A percentile compares a stretch with the other conserved stretches of the same genome.
Conservation (phyloP, 2,329 filamentous ascomycete species). For the Aspergillus uvarum region DNA sequence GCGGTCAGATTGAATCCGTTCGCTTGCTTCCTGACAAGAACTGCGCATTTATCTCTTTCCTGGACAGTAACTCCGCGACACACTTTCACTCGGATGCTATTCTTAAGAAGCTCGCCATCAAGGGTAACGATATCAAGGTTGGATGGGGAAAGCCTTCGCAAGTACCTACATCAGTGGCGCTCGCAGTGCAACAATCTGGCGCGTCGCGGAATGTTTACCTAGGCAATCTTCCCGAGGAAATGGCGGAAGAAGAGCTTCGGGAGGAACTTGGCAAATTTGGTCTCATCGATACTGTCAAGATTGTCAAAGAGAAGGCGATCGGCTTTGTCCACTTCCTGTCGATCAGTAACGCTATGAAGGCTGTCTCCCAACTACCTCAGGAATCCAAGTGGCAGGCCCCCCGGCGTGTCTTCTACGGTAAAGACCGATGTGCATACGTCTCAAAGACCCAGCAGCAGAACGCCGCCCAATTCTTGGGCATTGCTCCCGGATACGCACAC, state of each 20-base stretch:
- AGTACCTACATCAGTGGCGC: constrained; percentile 93
- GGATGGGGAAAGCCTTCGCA: constrained; percentile 99
- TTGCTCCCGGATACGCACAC: constrained; percentile 93
- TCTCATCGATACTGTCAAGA: constrained; percentile 94
- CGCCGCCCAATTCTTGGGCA: constrained; percentile 94
- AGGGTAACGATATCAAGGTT: constrained; percentile 98
- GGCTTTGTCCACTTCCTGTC: constrained; percentile 97
- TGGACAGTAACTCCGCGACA: constrained; percentile 94
- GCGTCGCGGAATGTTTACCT: constrained; percentile 97
- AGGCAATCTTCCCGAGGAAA: constrained; percentile 87
- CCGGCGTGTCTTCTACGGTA: constrained; percentile 95
- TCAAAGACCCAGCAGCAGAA: constrained; percentile 99
- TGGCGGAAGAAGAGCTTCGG: constrained; percentile 85
- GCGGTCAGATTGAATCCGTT: constrained; percentile 98
- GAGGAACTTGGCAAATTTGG: constrained; percentile 97
- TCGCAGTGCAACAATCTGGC: constrained; percentile 95
- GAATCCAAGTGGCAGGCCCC: constrained; percentile 96
- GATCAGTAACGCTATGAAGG: constrained; percentile 97
- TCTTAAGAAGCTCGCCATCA: constrained; percentile 98
- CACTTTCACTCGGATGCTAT: constrained; percentile 99
- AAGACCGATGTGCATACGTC: constrained; percentile 96
- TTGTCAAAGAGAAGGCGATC: constrained; percentile 96
- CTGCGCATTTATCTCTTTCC: constrained; percentile 98
- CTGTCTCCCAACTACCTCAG: constrained; percentile 91
- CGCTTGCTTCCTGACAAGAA: constrained; percentile 97